Conservation (phyloP, 495 filamentous ascomycete species). For the Cenococcum geophilum region DNA sequence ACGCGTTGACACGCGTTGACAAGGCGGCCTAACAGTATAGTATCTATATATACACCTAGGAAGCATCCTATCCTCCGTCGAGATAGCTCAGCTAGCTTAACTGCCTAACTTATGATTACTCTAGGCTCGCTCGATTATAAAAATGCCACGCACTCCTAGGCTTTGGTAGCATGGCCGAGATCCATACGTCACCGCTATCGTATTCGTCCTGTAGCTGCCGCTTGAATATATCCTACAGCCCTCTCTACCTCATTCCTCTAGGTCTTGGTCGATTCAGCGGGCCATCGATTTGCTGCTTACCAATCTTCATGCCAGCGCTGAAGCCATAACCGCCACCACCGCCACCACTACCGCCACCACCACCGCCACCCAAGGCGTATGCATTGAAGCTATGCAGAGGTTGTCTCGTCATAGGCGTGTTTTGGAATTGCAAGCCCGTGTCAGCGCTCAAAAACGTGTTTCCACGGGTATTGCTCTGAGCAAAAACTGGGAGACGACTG, state of each 20-base stretch:
- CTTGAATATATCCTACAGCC: background rate
- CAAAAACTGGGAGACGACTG: conserved; percentile 15
- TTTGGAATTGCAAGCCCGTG: conserved; percentile 15
- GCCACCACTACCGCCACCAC: conserved; percentile 40
- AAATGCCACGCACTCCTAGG: no score
- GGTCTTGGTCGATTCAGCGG: conserved; percentile 2
- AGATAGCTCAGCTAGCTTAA: no score
- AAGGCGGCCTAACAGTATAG: no score
- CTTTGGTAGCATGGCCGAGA: no score
- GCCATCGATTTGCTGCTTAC: conserved; percentile 13
- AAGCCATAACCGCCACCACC: conserved; percentile 43
- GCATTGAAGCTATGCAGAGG: conserved; percentile 30
- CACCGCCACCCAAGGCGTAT: conserved; percentile 28
- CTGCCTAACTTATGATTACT: no score
- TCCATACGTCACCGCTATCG: no score
- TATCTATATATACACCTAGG: no score
- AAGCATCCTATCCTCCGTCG: no score
- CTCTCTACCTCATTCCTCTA: background rate
- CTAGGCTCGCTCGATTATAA: no score
- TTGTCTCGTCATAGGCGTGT: conserved; percentile 34
- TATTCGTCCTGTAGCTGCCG: background rate
- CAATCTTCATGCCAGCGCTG: conserved; percentile 45
- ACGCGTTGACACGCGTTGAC: no score
- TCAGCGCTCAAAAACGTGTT: background rate
- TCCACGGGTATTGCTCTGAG: conserved; percentile 6